Base-by-base conservation (phyloP, 2,329 filamentous ascomycete species). In the Coniochaeta sp. region DNA sequence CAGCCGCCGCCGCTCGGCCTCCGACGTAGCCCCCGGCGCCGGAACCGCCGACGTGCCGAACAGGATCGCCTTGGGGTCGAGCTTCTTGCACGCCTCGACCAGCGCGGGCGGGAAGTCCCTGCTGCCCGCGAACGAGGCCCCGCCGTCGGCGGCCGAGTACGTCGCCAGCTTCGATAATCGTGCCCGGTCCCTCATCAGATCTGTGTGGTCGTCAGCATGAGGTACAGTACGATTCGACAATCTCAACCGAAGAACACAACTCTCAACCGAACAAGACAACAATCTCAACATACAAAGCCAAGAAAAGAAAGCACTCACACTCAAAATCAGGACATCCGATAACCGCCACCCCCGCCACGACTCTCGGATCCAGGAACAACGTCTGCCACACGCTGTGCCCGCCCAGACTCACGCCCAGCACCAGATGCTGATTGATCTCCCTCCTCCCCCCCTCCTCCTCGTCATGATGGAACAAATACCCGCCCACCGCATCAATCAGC, bases 271-370 rank as follows among this genome's bases (percentile, higher is more conserved):
- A n/a, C n/a, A n/a, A n/a, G n/a, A n/a, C n/a, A n/a, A n/a, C 34
- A 44, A 19, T 6, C 22, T 10, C 26, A 28, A 22, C 22, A 28
- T 32, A 55, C 19, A 32, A 10, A 22, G 30, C 0, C 26, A 26
- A 42, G 50, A 17, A 42, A 7, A 44, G 32, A n/a, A 7, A 44
- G 32, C 17, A n/a, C 14, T 40, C 12, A 28, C 4, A 77, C 72
- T 75, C 66, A 85, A 90, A 96, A 73, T 99, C 93, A 0, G 93
- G 91, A 72, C 92, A 96, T 1, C 93, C 95, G 58, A 98, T 90
- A 26, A 96, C 82, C 2, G 90, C 81, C 8, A 96, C 86, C 1
- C 84, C 92, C 0, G 89, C 87, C n/a, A 81, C 87, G 59, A 98
- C 83, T 64, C 92, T 83, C 19, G 87, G 84, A 62, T 98, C 93